A percentile compares a stretch with the other conserved stretches of the same genome.
These are phyloP conservation scores for Globisporangium nagaii DNA, from an alignment of 352 stramenopile genomes.

Conservation along the genomic window DNA sequence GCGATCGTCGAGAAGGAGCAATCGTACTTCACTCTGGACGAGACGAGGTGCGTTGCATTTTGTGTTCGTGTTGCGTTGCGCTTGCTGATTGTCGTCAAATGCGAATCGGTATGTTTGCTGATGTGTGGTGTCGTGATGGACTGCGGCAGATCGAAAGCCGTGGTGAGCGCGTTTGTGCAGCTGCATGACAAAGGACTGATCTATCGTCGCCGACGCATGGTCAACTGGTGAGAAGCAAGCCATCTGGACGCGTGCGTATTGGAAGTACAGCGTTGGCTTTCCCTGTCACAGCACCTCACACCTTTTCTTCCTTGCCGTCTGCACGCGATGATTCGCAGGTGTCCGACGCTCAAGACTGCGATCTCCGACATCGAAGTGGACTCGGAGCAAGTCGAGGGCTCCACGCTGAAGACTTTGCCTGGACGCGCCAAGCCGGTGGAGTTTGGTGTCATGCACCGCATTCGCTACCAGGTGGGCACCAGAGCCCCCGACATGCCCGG, in stretches of 20 bases:
- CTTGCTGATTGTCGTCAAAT: neutral
- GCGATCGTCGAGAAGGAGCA: conserved; percentile 95
- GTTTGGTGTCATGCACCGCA: conserved; percentile 83
- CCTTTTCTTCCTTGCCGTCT: too few species aligned
- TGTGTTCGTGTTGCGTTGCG: conserved; percentile 41
- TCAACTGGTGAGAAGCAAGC: conserved; percentile 94
- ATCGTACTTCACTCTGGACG: conserved; percentile 98
- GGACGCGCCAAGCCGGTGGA: conserved; percentile 70
- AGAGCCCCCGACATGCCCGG: too few species aligned
- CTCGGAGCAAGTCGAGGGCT: conserved; percentile 93
- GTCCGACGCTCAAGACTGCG: conserved; percentile 91
- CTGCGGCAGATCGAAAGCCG: conserved; percentile 32
- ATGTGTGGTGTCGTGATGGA: neutral
- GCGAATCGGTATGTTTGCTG: too few species aligned
- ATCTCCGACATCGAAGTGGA: conserved; percentile 98
- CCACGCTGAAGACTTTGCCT: conserved; percentile 65
- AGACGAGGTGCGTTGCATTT: conserved; percentile 87
- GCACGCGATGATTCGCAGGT: conserved; percentile 21
- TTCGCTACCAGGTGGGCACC: conserved; percentile 66
- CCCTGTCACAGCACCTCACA: too few species aligned
- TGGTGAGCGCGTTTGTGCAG: conserved; percentile 64
- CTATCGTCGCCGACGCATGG: conserved; percentile 94
- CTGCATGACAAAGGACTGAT: conserved; percentile 97
- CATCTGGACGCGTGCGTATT: neutral
- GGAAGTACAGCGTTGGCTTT: neutral